Evolutionary conservation across 2,329 filamentous ascomycete species (phyloP).

Genomic region (Fusarium multiceps): DNA sequence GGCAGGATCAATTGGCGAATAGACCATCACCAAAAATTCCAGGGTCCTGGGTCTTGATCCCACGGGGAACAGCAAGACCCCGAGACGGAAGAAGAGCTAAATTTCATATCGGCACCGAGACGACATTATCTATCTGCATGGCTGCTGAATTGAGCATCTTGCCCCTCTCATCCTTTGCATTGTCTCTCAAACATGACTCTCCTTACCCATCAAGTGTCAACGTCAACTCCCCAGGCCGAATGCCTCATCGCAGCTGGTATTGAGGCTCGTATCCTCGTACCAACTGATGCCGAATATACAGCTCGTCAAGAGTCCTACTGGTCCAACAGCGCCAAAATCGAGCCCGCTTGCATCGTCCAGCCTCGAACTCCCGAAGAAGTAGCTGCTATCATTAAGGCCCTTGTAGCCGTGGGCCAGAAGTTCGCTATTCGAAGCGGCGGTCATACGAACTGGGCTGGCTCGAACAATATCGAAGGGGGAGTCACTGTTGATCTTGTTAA

Average conservation of each 20-base stretch:
- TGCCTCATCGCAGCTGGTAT: conserved; percentile 24
- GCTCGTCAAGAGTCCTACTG: conserved; percentile 36
- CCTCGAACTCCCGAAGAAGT: conserved; percentile 26
- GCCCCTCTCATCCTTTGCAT: not conserved
- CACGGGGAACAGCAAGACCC: not conserved
- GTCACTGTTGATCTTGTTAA: conserved; percentile 13
- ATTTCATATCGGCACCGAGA: not conserved
- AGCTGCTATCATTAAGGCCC: conserved; percentile 11
- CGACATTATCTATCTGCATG: not conserved
- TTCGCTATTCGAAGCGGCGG: conserved; percentile 5
- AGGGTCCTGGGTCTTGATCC: not conserved
- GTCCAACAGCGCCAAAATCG: conserved; percentile 34
- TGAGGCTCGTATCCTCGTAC: conserved; percentile 10
- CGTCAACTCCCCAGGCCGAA: not conserved
- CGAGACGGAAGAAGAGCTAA: not conserved
- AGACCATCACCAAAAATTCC: not conserved
- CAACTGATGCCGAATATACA: conserved; percentile 15
- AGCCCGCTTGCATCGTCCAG: conserved; percentile 29
- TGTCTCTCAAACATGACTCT: conserved; percentile 9
- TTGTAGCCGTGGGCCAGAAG: conserved; percentile 9
- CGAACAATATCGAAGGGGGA: not conserved
- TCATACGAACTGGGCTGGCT: conserved; percentile 10
- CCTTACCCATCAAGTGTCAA: not conserved
- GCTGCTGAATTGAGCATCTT: not conserved
- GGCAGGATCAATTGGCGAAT: not conserved